These are phyloP conservation scores for Amoebophrya sp. DNA, from an alignment of 169 alveolate species.

Conservation along the genomic window DNA sequence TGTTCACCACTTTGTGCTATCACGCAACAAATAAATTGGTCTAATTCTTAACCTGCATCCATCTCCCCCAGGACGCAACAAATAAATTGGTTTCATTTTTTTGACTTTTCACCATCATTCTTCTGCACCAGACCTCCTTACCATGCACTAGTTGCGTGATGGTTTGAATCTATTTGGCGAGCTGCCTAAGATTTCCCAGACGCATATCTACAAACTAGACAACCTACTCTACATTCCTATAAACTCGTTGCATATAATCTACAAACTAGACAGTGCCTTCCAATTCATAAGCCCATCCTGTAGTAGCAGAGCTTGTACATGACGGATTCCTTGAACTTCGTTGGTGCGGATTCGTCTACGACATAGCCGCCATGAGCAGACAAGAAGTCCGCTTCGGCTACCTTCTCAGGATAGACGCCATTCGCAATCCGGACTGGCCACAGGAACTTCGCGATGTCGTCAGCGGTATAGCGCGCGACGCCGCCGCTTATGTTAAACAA, in stretches of 20 bases:
- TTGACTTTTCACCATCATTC: neutral
- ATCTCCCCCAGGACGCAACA: neutral
- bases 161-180: too few relatives aligned
- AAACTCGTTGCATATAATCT: neutral
- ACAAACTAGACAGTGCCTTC: slow-evolving; percentile 56
- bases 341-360: slow-evolving; percentile 82
- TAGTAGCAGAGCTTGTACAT: slow-evolving; percentile 87
- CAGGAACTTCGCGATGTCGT: slow-evolving; percentile 92
- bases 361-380: slow-evolving; percentile 62
- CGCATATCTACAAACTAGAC: too few relatives aligned
- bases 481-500: slow-evolving; percentile 91
- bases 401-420: slow-evolving; percentile 83
- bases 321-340: slow-evolving; percentile 76
- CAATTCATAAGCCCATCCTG: slow-evolving; percentile 77
- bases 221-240: neutral
- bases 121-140: too few relatives aligned
- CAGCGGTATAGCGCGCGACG: slow-evolving; percentile 86
- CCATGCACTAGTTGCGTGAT: too few relatives aligned
- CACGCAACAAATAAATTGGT: slow-evolving; percentile 30
- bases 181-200: too few relatives aligned
- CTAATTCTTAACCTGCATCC: neutral
- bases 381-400: slow-evolving; percentile 57
- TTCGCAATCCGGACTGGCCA: slow-evolving; percentile 96
- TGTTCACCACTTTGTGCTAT: neutral
- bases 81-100: neutral